Conservation (phyloP, 352 stramenopile genomes). For the Bremia lactucae region DNA sequence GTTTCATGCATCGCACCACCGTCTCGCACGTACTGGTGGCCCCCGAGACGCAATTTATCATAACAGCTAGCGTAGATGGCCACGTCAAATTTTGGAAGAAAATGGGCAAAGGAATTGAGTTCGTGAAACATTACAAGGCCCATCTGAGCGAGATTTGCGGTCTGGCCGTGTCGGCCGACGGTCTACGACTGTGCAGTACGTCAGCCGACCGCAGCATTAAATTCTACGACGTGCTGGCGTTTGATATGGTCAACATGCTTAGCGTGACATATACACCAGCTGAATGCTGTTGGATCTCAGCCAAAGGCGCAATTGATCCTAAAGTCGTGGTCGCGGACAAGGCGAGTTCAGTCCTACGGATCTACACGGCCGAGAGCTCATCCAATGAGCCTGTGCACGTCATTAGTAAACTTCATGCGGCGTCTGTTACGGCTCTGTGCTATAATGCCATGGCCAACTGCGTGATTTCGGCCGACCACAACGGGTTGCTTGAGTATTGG, state of each 20-base stretch:
- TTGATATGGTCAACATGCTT: conserved; percentile 98
- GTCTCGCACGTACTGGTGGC: conserved; percentile 90
- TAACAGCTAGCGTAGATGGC: conserved; percentile 93
- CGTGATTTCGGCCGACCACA: conserved; percentile 87
- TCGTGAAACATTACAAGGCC: conserved; percentile 99
- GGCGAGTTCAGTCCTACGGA: conserved; percentile 47
- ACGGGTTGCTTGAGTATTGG: conserved; percentile 94
- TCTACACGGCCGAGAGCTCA: conserved; percentile 81
- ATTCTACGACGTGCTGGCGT: conserved; percentile 97
- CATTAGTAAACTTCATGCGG: conserved; percentile 83
- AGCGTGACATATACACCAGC: conserved; percentile 55
- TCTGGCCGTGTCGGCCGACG: conserved; percentile 81
- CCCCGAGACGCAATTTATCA: conserved; percentile 90
- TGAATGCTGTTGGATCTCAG: conserved; percentile 66
- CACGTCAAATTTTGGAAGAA: conserved; percentile 99
- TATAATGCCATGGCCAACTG: conserved; percentile 83
- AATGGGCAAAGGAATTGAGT: conserved; percentile 91
- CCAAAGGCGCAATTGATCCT: conserved; percentile 39
- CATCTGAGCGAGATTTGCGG: conserved; percentile 85
- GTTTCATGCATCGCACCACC: conserved; percentile 95
- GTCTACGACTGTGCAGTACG: conserved; percentile 76
- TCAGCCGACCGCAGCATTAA: conserved; percentile 91
- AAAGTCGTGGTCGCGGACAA: conserved; percentile 75
- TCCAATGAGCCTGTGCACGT: conserved; percentile 39
- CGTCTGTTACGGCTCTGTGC: conserved; percentile 81